Base-by-base conservation (phyloP, 1,284 basidiomycete genomes). In the Apiotrichum sp. region DNA sequence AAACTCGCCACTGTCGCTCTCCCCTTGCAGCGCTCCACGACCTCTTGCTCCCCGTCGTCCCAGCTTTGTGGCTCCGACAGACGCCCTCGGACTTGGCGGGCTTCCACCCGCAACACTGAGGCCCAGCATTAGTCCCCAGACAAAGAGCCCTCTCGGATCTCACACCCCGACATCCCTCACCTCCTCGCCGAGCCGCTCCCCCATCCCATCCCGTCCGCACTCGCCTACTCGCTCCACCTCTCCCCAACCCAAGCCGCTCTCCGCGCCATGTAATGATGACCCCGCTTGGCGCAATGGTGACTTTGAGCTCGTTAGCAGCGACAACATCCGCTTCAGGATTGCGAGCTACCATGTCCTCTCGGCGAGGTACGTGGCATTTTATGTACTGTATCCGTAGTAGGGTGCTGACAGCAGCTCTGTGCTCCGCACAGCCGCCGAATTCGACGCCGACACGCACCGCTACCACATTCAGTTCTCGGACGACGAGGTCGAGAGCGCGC, bases 401-500 rank as follows among this genome's bases (percentile, higher is more conserved):
- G 8, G 36, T 3, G 11, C 47, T 53, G 33, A 50, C 43, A 1
- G 6, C 39, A 57, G 57, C 22, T n/a, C 40, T 4, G 57, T 50
- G 3, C 47, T 58, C 33, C 57, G 57, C 6, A 39, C 39, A 14
- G 52, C 53, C 3, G 34, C 29, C 4, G 50, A 39, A 6, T 44
- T 34, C 38, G 57, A 42, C 35, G 50, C 38, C 29, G 47, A 47
- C 6, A 41, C 47, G 14, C 48, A 42, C 35, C 34, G 29, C 5
- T 38, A 45, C 31, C 34, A 44, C 6, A 36, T 58, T 32, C 49
- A 50, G 43, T 55, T 58, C 31, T 14, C 31, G 14, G 53, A 58
- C 36, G 41, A 47, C 22, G 57, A 58, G 41, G 31, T 58, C 34
- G 57, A 59, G 41, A 43, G 40, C 4, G 57, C 53, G 10, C 46